phyloP scores from a whole-genome alignment of 805 yeast species.

The Yueomyces sp. region DNA sequence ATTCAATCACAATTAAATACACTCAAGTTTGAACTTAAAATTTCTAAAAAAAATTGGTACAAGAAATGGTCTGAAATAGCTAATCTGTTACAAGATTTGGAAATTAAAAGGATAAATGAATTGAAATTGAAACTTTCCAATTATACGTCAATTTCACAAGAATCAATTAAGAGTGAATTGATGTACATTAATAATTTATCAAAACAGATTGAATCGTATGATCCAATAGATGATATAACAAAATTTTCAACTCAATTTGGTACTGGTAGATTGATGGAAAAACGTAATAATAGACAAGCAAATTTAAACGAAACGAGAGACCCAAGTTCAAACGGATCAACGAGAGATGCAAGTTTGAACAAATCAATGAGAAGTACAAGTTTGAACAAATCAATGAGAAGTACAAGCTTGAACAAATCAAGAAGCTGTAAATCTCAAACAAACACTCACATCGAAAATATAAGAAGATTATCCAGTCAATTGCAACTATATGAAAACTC shows the following conservation, averaged over 20 bases:
- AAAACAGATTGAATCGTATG: background rate
- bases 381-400: background rate
- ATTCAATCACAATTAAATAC: conserved; percentile 16
- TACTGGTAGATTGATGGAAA: conserved; percentile 21
- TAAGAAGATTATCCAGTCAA: conserved; percentile 18
- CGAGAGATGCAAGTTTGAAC: background rate
- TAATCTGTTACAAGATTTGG: conserved; percentile 20
- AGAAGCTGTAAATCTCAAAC: conserved; percentile 1
- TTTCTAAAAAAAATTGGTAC: conserved; percentile 21
- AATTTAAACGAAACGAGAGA: background rate
- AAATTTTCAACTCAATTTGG: conserved; percentile 22
- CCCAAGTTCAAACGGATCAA: background rate
- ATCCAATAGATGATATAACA: conserved; percentile 18
- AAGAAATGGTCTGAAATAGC: conserved; percentile 20
- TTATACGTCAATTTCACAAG: conserved; percentile 12
- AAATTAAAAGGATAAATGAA: conserved; percentile 15
- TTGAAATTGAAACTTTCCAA: conserved; percentile 15
- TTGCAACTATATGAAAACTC: conserved; percentile 6
- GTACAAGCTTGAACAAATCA: background rate
- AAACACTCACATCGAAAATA: conserved; percentile 13
- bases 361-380: background rate
- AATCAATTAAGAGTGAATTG: conserved; percentile 6
- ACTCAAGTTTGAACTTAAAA: conserved; percentile 19
- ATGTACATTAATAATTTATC: background rate
- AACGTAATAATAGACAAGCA: background rate